phyloP scores from a whole-genome alignment of 1,284 basidiomycete genomes.

The Fomitopsis schrenkii region DNA sequence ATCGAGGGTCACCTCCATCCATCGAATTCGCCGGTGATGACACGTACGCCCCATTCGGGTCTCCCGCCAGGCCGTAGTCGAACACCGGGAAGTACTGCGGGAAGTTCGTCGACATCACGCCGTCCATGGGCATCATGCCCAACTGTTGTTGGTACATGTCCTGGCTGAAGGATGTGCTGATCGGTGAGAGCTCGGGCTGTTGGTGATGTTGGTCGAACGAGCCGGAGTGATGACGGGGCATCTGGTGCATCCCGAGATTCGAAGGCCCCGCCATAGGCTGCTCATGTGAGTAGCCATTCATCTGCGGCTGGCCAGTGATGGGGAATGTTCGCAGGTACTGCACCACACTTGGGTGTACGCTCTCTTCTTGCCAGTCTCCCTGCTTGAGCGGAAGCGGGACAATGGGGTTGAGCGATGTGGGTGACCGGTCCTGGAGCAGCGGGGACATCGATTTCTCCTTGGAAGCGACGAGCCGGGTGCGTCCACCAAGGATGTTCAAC shows the following conservation, averaged over 20 bases:
- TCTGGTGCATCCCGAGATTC: background rate
- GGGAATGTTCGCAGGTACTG: slow-evolving; percentile 67
- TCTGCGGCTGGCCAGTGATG: slow-evolving; percentile 24
- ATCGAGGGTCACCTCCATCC: slow-evolving; percentile 22
- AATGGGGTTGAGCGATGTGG: slow-evolving; percentile 61
- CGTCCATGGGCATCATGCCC: slow-evolving; percentile 20
- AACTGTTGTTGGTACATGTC: background rate
- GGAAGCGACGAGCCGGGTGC: slow-evolving; percentile 64
- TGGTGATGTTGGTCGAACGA: slow-evolving; percentile 4
- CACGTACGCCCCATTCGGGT: slow-evolving; percentile 13
- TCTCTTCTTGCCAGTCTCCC: slow-evolving; percentile 22
- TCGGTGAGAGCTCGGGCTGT: slow-evolving; percentile 5
- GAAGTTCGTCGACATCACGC: slow-evolving; percentile 30
- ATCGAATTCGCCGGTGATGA: slow-evolving; percentile 21
- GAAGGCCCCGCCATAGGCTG: slow-evolving; percentile 6
- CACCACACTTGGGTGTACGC: slow-evolving; percentile 53
- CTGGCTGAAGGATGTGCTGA: slow-evolving; percentile 6
- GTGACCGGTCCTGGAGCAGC: slow-evolving; percentile 56
- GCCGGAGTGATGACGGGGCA: background rate
- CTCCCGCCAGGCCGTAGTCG: slow-evolving; percentile 46
- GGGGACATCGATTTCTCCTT: slow-evolving; percentile 50
- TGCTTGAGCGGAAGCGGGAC: slow-evolving; percentile 31
- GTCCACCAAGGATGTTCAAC: slow-evolving; percentile 64
- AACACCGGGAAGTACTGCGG: slow-evolving; percentile 76
- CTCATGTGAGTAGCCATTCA: slow-evolving; percentile 13